Percentiles rank a stretch among this genome's conserved stretches.
These are phyloP conservation scores for Chalciporus piperatoides DNA, from an alignment of 1,284 basidiomycete species.

Conservation along the genomic window DNA sequence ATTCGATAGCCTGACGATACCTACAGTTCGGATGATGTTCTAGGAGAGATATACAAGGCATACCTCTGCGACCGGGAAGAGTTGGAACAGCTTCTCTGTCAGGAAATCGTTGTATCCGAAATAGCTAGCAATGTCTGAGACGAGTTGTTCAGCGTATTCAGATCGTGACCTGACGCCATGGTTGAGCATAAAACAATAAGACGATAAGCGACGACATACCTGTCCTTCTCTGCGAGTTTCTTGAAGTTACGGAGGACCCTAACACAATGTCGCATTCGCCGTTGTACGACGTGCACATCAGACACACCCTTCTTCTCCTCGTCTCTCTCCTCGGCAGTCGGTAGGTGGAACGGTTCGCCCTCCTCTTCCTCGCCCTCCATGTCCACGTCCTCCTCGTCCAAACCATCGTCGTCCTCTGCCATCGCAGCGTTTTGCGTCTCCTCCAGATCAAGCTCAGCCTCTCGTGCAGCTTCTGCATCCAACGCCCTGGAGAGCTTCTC, in stretches of 20 bases:
- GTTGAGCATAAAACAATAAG: constrained; percentile 17
- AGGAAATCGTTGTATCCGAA: constrained; percentile 99
- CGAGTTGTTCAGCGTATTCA: constrained; percentile 87
- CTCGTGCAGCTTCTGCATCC: constrained; percentile 60
- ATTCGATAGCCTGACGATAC: constrained; percentile 81
- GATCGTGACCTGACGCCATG: constrained; percentile 62
- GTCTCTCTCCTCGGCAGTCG: constrained; percentile 79
- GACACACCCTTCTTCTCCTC: constrained; percentile 73
- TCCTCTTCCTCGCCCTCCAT: constrained; percentile 51
- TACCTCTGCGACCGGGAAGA: constrained; percentile 94
- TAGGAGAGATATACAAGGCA: constrained; percentile 5
- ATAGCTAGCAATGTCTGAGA: constrained; percentile 88
- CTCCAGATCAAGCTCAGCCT: constrained; percentile 65
- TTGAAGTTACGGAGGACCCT: constrained; percentile 77
- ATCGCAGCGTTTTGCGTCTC: constrained; percentile 57
- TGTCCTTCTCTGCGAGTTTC: constrained; percentile 61
- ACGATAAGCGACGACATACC: constrained; percentile 46
- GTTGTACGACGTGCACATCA: constrained; percentile 82
- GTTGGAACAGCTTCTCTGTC: constrained; percentile 89
- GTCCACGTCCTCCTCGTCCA: constrained; percentile 52
- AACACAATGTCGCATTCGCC: constrained; percentile 86
- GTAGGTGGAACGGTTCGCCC: constrained; percentile 67
- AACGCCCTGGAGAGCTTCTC: constrained; percentile 71
- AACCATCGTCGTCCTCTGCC: constrained; percentile 44
- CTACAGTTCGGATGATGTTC: constrained; percentile 8